Evolutionary conservation across 306 rosid species (phyloP), one percentile per base, ranked within the genome.

Genomic region (Abrus precatorius): DNA sequence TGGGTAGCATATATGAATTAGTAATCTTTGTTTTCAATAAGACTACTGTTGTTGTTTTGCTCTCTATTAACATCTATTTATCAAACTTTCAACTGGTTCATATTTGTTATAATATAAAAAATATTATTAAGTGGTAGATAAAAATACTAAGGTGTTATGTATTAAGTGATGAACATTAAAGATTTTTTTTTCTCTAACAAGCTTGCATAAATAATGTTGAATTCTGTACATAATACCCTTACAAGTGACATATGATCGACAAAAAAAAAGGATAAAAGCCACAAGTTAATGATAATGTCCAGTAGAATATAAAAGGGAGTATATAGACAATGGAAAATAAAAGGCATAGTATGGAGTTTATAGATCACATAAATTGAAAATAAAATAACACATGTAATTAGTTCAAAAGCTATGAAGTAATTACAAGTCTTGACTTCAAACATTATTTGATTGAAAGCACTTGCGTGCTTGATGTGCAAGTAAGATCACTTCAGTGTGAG

Each of bases 381-480:
- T 1, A 27, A 69, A 45, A 20, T 9, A 30, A 48, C 11, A 48
- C 2, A 4, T 48, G 45, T 49, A 57, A 73, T 27, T 6, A 57
- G 55, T 41, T 11, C 41, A 74, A 61, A 60, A 47, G 60, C 14
- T 45, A 69, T 55, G 57, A 47, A 44, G 69, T 45, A 54, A 81
- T 82, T 27, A 69, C 44, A 10, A 56, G 66, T 72, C 68, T 72
- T 83, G 85, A 80, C 70, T 84, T 66, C 80, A 80, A 84, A 83
- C 65, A 64, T 45, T 55, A 72, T 62, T 78, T 56, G 75, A 74
- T 74, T 82, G 80, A 52, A 44, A 79, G 81, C 52, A 60, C 74
- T 68, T 75, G 79, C 50, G 55, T 69, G 78, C 89, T 82, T 79
- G 69, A 66, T 77, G 82, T 45, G 74, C 29, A 86, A 86, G 89